phyloP scores from a whole-genome alignment of 345 rosid species.

The Eucalyptus caleyi region DNA sequence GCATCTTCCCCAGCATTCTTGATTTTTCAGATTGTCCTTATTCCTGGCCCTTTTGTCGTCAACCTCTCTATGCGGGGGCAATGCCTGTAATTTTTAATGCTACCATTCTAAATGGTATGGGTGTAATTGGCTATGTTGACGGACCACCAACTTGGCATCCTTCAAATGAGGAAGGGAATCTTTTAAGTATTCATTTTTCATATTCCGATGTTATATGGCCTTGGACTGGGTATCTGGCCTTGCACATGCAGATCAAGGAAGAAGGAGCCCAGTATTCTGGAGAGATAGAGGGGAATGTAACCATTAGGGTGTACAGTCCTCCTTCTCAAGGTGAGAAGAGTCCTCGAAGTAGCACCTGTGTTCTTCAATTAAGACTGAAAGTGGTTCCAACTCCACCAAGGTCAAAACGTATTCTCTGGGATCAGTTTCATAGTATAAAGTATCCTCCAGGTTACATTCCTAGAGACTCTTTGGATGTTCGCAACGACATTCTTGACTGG shows the following conservation, averaged over 20 bases:
- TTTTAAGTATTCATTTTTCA: slow-evolving; percentile 67
- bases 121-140: slow-evolving; percentile 76
- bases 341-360: slow-evolving; percentile 54
- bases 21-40: slow-evolving; percentile 90
- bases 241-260: slow-evolving; percentile 97
- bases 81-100: slow-evolving; percentile 94
- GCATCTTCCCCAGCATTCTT: slow-evolving; percentile 87
- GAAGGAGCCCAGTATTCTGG: slow-evolving; percentile 87
- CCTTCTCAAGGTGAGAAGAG: slow-evolving; percentile 58
- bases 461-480: slow-evolving; percentile 96
- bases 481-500: slow-evolving; percentile 98
- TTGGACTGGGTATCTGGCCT: slow-evolving; percentile 95
- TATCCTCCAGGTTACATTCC: slow-evolving; percentile 99
- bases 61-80: slow-evolving; percentile 91
- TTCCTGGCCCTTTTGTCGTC: slow-evolving; percentile 97
- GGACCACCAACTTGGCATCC: slow-evolving; percentile 94
- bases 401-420: slow-evolving; percentile 86
- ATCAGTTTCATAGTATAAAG: slow-evolving; percentile 92
- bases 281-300: slow-evolving; percentile 79
- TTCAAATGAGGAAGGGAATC: slow-evolving; percentile 74
- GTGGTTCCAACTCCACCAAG: slow-evolving; percentile 90
- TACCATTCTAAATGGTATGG: slow-evolving; percentile 94
- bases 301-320: slow-evolving; percentile 63
- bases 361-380: slow-evolving; percentile 69
- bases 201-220: slow-evolving; percentile 95